phyloP scores from a whole-genome alignment of 2,329 filamentous ascomycete genomes.

The Escovopsis weberi region DNA sequence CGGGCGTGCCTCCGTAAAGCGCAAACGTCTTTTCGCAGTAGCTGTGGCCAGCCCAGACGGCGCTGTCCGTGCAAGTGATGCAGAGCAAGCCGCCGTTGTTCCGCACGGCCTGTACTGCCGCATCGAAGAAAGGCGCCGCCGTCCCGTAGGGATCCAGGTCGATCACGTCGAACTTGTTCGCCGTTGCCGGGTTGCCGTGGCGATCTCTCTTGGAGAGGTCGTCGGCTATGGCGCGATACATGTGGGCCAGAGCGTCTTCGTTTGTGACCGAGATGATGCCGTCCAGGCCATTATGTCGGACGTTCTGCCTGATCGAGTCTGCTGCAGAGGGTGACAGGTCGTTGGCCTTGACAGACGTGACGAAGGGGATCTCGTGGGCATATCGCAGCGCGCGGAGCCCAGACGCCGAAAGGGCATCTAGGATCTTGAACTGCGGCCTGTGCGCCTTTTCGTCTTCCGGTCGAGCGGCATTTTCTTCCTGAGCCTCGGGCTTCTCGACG shows the following conservation, averaged over 20 bases:
- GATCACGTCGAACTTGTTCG: slow-evolving; percentile 71
- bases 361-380: slow-evolving; percentile 76
- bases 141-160: slow-evolving; percentile 95
- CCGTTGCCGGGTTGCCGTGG: slow-evolving; percentile 22
- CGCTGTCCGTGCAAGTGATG: slow-evolving; percentile 92
- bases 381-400: slow-evolving; percentile 85
- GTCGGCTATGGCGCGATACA: slow-evolving; percentile 60
- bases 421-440: slow-evolving; percentile 54
- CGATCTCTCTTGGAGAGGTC: slow-evolving; percentile 30
- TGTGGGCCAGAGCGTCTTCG: slow-evolving; percentile 77
- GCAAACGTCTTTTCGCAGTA: slow-evolving; percentile 91
- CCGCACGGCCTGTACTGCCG: slow-evolving; percentile 69
- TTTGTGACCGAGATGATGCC: slow-evolving; percentile 58
- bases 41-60: slow-evolving; percentile 84
- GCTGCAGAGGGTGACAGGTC: slow-evolving; percentile 70
- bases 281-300: slow-evolving; percentile 64
- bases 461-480: slow-evolving; percentile 3
- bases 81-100: slow-evolving; percentile 82
- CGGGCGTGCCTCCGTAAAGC: slow-evolving; percentile 78
- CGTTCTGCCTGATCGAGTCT: slow-evolving; percentile 69
- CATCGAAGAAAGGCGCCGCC: slow-evolving; percentile 82
- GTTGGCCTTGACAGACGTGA: slow-evolving; percentile 73
- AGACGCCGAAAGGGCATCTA: slow-evolving; percentile 89
- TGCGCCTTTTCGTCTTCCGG: slow-evolving; percentile 14
- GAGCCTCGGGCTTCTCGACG: not conserved